These are phyloP conservation scores for Aspergillus neotritici DNA, from an alignment of 2,329 filamentous ascomycete genomes.

Conservation along the genomic window DNA sequence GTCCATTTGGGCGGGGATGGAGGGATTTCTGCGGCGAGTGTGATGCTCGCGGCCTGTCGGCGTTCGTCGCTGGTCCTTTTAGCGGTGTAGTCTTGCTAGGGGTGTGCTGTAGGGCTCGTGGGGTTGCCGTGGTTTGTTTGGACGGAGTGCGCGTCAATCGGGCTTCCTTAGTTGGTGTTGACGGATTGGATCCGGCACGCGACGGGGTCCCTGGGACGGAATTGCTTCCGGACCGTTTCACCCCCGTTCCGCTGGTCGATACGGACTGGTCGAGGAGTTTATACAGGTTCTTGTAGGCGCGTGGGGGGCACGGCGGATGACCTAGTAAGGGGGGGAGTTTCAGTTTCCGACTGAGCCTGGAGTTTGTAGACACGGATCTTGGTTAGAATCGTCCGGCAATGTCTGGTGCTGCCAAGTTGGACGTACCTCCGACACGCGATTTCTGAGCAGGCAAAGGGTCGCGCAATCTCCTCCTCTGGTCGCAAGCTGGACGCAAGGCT, in stretches of 20 bases:
- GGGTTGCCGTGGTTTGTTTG: slow-evolving; percentile 23
- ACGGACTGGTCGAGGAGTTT: slow-evolving; percentile 71
- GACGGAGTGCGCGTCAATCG: slow-evolving; percentile 22
- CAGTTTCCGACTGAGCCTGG: slow-evolving; percentile 66
- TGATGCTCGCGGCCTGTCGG: slow-evolving; percentile 16
- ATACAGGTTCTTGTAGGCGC: slow-evolving; percentile 79
- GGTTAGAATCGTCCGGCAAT: background rate
- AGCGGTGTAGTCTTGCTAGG: slow-evolving; percentile 41
- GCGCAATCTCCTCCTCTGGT: slow-evolving; percentile 79
- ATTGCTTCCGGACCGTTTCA: slow-evolving; percentile 32
- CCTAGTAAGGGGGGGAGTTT: slow-evolving; percentile 72
- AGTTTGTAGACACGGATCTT: background rate
- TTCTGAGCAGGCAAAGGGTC: slow-evolving; percentile 77
- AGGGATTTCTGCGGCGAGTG: slow-evolving; percentile 17
- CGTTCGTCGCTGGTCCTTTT: slow-evolving; percentile 26
- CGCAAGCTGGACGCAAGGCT: slow-evolving; percentile 71
- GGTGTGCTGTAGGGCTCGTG: slow-evolving; percentile 33
- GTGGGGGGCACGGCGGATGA: slow-evolving; percentile 70
- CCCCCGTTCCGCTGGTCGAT: slow-evolving; percentile 25
- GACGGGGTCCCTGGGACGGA: slow-evolving; percentile 29
- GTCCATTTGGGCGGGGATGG: slow-evolving; percentile 13
- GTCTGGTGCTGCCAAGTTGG: background rate
- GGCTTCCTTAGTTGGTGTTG: slow-evolving; percentile 33
- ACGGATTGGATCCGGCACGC: slow-evolving; percentile 28
- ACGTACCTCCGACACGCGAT: slow-evolving; percentile 77